Base-by-base conservation (phyloP, 2,329 filamentous ascomycete genomes). In the Phyllachora maydis region DNA sequence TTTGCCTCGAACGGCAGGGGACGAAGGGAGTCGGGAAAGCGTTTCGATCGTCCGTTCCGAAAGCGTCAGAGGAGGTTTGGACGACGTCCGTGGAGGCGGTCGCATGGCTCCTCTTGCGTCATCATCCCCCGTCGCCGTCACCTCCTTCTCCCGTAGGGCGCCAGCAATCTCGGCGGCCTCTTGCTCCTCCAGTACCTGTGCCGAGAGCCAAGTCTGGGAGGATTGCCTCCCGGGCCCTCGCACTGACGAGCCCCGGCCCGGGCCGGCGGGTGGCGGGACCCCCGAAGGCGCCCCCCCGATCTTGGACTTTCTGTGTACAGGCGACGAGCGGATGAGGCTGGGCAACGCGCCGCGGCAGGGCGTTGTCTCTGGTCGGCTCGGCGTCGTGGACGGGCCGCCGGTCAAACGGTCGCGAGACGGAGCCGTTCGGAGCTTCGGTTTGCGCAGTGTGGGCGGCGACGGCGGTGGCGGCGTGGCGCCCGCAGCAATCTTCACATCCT, bases 31-130 rank as follows among this genome's bases (percentile, higher is more conserved):
- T 22, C 69, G 65, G 3, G 81, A 63, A 5, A 93, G 52, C 0
- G 79, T 91, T 42, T 91, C 79, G 19, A 91, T 71, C 1, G 83
- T 90, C 28, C 85, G 60, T 36, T 93, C 83, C 1, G 75, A 69
- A 4, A 93, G 54, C 0, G 78, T 83, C 24, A 63, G 55, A 25
- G 49, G 40, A 2, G 48, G 39, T 16, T 44, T 35, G 14, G 31
- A 27, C 13, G 32, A 23, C 7, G 31, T 30, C 10, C 22, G 5
- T 6, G 28, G 22, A 4, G 12, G 8, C 6, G 22, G 14, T 4
- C 21, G 26, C n/a, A n/a, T n/a, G n/a, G 29, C 28, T 8, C n/a
- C 20, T n/a, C 18, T 11, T 6, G 24, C 27, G 8, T 30, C 24
- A 8, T 28, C 21, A 6, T 14, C 16, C 11, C 15, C 10, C 2